Evolutionary conservation across 805 yeast genomes (phyloP).

Genomic region (Cyberlindnera misumaiensis): DNA sequence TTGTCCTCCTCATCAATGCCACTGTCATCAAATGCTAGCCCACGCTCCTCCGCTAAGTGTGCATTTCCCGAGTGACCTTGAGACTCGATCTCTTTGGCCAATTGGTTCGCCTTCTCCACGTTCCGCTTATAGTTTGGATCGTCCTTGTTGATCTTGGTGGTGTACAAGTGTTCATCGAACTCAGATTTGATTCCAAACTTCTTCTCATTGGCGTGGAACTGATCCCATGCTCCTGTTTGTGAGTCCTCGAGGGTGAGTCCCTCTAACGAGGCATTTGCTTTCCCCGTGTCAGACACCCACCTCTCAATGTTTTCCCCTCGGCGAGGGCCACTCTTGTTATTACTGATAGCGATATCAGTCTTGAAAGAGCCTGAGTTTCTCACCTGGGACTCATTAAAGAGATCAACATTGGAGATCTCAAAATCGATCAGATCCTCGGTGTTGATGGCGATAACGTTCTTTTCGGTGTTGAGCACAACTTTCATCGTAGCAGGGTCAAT

Average conservation of each 20-base stretch:
- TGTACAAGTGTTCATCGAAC: conserved; percentile 78
- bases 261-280: conserved; percentile 15
- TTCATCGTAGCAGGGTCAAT: conserved; percentile 41
- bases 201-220: conserved; percentile 83
- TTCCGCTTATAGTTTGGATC: conserved; percentile 70
- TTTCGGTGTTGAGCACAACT: conserved; percentile 26
- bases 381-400: conserved; percentile 14
- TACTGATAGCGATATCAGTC: conserved; percentile 74
- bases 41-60: conserved; percentile 92
- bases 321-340: conserved; percentile 26
- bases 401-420: conserved; percentile 29
- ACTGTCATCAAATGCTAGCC: conserved; percentile 65
- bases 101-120: conserved; percentile 60
- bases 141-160: conserved; percentile 63
- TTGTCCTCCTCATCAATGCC: conserved; percentile 94
- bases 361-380: conserved; percentile 39
- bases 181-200: conserved; percentile 85
- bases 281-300: conserved; percentile 53
- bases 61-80: conserved; percentile 57
- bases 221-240: conserved; percentile 65
- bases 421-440: conserved; percentile 34
- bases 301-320: conserved; percentile 64
- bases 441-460: conserved; percentile 20
- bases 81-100: conserved; percentile 80
- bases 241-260: conserved; percentile 32